phyloP scores from a whole-genome alignment of 441 rosid genomes.

The Capsella rubella region DNA sequence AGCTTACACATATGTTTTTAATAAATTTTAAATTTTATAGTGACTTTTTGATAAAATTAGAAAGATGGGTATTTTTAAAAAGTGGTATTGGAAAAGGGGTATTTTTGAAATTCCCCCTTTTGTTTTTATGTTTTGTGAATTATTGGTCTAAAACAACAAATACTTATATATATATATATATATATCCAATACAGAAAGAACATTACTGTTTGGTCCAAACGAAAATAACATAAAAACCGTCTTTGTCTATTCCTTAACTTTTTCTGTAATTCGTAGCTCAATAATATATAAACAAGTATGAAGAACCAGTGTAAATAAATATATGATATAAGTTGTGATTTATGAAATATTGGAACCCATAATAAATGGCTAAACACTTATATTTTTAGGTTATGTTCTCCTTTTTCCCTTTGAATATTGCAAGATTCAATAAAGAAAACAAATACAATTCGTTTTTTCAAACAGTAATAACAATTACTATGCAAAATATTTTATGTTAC shows the following conservation, averaged over 20 bases:
- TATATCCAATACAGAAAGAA: neutral
- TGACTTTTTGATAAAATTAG: too few relatives aligned
- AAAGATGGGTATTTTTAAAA: too few relatives aligned
- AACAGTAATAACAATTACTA: neutral
- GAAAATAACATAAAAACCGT: neutral
- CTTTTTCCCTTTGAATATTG: neutral
- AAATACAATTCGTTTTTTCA: too few relatives aligned
- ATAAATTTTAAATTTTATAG: too few relatives aligned
- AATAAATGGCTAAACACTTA: neutral
- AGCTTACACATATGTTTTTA: too few relatives aligned
- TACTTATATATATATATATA: neutral
- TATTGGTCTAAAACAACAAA: too few relatives aligned
- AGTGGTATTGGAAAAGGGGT: too few relatives aligned
- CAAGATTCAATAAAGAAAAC: neutral
- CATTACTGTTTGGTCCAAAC: constrained; percentile 16
- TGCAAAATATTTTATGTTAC: neutral
- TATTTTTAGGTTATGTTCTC: neutral
- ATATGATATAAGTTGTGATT: neutral
- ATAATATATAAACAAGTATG: neutral
- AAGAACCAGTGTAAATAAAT: neutral
- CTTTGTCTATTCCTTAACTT: neutral
- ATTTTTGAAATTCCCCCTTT: too few relatives aligned
- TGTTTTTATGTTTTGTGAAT: too few relatives aligned
- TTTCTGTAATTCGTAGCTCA: neutral
- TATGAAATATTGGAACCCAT: neutral